phyloP scores from a whole-genome alignment of 495 filamentous ascomycete genomes.

The Haplographium delicatum region DNA sequence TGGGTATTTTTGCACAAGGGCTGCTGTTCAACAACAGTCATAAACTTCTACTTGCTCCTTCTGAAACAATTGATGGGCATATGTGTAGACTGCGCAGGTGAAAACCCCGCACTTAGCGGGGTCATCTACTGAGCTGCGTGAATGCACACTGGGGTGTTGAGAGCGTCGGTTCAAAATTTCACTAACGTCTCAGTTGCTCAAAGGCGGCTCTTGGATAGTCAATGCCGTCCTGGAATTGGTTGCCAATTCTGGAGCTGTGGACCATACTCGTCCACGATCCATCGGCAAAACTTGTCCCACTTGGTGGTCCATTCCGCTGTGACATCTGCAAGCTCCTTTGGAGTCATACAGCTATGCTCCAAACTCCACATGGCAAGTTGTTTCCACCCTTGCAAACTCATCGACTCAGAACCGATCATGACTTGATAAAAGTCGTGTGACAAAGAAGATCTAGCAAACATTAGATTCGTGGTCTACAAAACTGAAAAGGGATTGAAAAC shows the following conservation, averaged over 20 bases:
- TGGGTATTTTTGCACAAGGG: no score
- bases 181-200: background rate
- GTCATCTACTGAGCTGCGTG: no score
- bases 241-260: slow-evolving; percentile 2
- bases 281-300: slow-evolving; percentile 40
- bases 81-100: no score
- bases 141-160: no score
- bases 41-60: no score
- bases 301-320: slow-evolving; percentile 36
- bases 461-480: background rate
- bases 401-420: slow-evolving; percentile 45
- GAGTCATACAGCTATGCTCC: slow-evolving; percentile 44
- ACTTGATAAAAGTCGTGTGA: slow-evolving; percentile 54
- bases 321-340: slow-evolving; percentile 27
- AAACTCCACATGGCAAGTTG: slow-evolving; percentile 52
- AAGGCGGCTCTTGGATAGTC: slow-evolving; percentile 6
- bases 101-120: no score
- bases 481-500: no score
- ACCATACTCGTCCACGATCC: slow-evolving; percentile 29
- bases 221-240: slow-evolving; percentile 9
- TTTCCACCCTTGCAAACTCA: slow-evolving; percentile 47
- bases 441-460: slow-evolving; percentile 39
- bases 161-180: no score
- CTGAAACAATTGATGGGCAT: no score
- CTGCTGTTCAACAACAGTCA: no score